Evolutionary conservation across 2,329 filamentous ascomycete genomes (phyloP), one percentile per base, ranked within the genome.

Genomic region (Ustulina deusta): DNA sequence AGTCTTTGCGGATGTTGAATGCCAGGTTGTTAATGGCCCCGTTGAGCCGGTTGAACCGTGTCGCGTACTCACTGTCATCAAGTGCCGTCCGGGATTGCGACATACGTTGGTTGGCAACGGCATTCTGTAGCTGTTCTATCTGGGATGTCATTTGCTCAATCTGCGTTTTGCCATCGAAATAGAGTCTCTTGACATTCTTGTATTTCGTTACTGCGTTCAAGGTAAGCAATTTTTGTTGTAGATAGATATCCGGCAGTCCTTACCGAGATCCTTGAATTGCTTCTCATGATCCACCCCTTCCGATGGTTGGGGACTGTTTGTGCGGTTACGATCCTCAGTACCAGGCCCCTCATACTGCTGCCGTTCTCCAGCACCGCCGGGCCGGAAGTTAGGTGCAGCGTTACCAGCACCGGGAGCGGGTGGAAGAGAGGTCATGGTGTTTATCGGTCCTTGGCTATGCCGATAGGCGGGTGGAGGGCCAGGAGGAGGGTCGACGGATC

Each of bases 161-260:
- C 81, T 97, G 94, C 17, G 90, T 87, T 78, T 97, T 96, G 77
- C 95, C 94, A 71, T 98, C 96, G 79, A 98, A 98, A 79, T 97
- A 99, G 75, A 97, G 92, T 63, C 94, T 90, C 83, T 99, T 99
- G 65, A 99, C 95, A 78, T 97, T 97, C 79, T 97, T 97, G 79
- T 99, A 99, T 83, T 99, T 99, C 73, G 89, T 89, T 76, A 96
- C 94, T 97, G 71, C 60, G 67, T 52, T 34, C 34, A 63, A 79
- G 74, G 69, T 88, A 38, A 78, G 74, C 48, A 62, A n/a, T 36
- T 29, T 29, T 65, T 68, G 56, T 59, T 44, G 44, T n/a, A 27
- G 38, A 20, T 15, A 20, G 49, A 67, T 54, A 27, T 51, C 3
- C 59, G 69, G 29, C 68, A 68, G 66, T 42, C 79, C 83, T 70